Evolutionary conservation across 257 asterid genomes (phyloP).

Genomic region (Asclepias syriaca): DNA sequence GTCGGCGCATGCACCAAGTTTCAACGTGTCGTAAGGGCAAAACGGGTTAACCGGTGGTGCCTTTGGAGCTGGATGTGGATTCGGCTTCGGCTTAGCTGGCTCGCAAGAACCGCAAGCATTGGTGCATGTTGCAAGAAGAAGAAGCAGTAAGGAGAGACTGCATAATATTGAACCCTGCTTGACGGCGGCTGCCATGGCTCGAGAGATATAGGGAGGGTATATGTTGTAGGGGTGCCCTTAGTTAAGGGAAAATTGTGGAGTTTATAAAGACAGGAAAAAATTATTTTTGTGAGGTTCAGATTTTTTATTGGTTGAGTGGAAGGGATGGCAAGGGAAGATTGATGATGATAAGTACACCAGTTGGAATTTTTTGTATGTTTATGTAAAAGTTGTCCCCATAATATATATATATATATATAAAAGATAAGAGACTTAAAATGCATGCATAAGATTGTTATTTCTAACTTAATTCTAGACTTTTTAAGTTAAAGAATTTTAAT

Average conservation of each 20-base stretch:
- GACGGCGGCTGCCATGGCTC: slow-evolving; percentile 37
- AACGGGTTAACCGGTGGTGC: slow-evolving; percentile 50
- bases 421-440: too few relatives aligned
- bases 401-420: not conserved
- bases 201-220: not conserved
- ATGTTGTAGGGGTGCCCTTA: slow-evolving; percentile 16
- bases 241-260: slow-evolving; percentile 16
- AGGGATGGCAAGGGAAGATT: slow-evolving; percentile 16
- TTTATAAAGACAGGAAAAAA: slow-evolving; percentile 33
- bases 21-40: slow-evolving; percentile 76
- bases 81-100: slow-evolving; percentile 3
- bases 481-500: too few relatives aligned
- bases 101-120: slow-evolving; percentile 42
- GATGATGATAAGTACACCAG: slow-evolving; percentile 17
- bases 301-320: slow-evolving; percentile 33
- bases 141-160: slow-evolving; percentile 34
- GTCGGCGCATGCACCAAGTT: slow-evolving; percentile 66
- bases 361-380: slow-evolving; percentile 32
- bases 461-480: too few relatives aligned
- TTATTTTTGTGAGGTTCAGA: slow-evolving; percentile 39
- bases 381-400: slow-evolving; percentile 14
- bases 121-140: slow-evolving; percentile 37
- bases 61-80: slow-evolving; percentile 25
- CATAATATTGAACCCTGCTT: slow-evolving; percentile 19
- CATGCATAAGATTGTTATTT: too few relatives aligned